phyloP scores from a whole-genome alignment of 495 filamentous ascomycete genomes.

The Sabuloglossum arenarium region DNA sequence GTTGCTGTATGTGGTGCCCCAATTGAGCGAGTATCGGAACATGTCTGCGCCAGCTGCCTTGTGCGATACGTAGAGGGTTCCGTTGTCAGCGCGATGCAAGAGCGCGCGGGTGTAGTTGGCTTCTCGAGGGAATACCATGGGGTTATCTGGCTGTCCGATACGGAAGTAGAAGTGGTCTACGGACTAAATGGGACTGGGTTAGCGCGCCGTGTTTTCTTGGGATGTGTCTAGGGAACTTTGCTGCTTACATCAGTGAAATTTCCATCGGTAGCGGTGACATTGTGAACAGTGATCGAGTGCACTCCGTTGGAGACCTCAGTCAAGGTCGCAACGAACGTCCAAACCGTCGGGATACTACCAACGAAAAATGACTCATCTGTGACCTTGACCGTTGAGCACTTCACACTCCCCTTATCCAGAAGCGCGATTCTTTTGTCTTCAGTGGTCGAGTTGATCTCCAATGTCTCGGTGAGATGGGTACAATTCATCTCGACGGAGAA shows the following conservation, averaged over 20 bases:
- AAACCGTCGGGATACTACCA: background rate
- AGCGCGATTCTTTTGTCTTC: conserved; percentile 19
- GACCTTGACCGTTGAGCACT: conserved; percentile 18
- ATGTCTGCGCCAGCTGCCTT: conserved; percentile 17
- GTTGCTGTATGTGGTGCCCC: conserved; percentile 25
- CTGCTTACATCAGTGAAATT: conserved; percentile 19
- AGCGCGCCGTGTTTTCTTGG: background rate
- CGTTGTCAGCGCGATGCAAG: conserved; percentile 21
- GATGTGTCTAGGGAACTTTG: background rate
- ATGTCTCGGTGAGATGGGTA: conserved; percentile 22
- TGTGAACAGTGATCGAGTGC: conserved; percentile 24
- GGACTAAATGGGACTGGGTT: conserved; percentile 5
- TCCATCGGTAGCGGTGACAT: conserved; percentile 19
- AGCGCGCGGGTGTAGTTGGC: conserved; percentile 39
- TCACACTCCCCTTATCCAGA: conserved; percentile 21
- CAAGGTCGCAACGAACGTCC: background rate
- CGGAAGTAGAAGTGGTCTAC: conserved; percentile 32
- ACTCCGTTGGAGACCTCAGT: conserved; percentile 27
- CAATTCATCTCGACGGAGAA: conserved; percentile 47
- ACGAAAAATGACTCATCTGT: background rate
- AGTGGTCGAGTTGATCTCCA: conserved; percentile 6
- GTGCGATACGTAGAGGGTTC: conserved; percentile 21
- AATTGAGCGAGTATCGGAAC: conserved; percentile 16
- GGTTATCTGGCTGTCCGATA: conserved; percentile 26
- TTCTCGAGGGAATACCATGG: conserved; percentile 32